phyloP scores from a whole-genome alignment of 805 yeast genomes.

The Diddensiella santjacobensis region DNA sequence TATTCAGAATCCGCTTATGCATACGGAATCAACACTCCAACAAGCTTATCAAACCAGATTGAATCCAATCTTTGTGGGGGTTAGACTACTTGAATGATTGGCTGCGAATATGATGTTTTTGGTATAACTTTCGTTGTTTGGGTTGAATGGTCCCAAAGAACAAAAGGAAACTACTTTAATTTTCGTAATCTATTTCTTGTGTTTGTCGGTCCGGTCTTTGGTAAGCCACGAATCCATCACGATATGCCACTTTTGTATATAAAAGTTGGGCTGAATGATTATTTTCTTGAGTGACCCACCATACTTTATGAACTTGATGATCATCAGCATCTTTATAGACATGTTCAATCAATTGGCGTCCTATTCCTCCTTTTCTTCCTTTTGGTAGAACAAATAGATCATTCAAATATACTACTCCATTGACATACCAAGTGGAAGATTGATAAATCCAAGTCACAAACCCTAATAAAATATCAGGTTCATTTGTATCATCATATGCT shows the following conservation, averaged over 20 bases:
- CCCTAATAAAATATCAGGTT: background rate
- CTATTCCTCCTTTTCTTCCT: background rate
- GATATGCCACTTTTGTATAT: background rate
- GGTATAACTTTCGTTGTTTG: background rate
- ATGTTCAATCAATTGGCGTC: background rate
- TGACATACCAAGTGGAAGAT: background rate
- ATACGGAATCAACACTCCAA: too few relatives aligned
- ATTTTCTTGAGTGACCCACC: background rate
- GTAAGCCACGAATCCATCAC: background rate
- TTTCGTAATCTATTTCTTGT: too few relatives aligned
- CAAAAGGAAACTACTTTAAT: too few relatives aligned
- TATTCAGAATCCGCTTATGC: slow-evolving; percentile 20
- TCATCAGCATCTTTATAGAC: background rate
- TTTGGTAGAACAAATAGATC: background rate
- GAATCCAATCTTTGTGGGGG: too few relatives aligned
- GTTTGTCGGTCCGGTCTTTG: background rate
- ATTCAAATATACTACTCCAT: background rate
- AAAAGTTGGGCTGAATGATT: background rate
- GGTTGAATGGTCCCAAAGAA: too few relatives aligned
- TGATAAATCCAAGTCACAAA: background rate
- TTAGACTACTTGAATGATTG: background rate
- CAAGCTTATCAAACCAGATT: too few relatives aligned
- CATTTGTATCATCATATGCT: background rate
- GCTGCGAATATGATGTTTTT: background rate
- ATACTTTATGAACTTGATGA: background rate